Evolutionary conservation across 2,329 filamentous ascomycete species (phyloP).

Genomic region (Pseudofabraea citricarpa): DNA sequence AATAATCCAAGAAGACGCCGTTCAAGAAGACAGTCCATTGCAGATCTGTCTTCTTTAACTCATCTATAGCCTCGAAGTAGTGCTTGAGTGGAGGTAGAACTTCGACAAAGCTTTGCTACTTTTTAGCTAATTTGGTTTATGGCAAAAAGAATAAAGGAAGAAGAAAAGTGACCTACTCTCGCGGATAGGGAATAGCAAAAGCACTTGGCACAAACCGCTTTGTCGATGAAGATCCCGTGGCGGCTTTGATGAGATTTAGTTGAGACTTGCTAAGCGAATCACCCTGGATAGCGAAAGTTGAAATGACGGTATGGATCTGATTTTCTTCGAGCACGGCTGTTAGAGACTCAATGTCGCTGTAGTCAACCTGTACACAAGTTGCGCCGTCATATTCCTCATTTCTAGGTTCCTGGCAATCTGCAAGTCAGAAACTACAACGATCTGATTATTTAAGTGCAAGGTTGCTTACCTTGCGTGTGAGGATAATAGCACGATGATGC

Average conservation of each 20-base stretch:
- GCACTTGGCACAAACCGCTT: constrained; percentile 17
- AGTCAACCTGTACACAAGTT: background rate
- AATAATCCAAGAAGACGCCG: constrained; percentile 14
- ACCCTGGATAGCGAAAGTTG: constrained; percentile 5
- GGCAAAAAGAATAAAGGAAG: background rate
- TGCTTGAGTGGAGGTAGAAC: background rate
- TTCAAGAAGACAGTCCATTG: constrained; percentile 15
- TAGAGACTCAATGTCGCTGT: background rate
- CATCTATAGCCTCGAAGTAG: background rate
- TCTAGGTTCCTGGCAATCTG: background rate
- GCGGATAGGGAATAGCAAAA: constrained; percentile 6
- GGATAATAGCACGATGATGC: constrained; percentile 21
- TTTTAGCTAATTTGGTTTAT: background rate
- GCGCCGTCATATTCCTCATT: background rate
- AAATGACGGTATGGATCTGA: constrained; percentile 18
- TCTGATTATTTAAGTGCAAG: too few species aligned
- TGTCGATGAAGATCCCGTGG: constrained; percentile 5
- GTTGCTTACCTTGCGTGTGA: constrained; percentile 22
- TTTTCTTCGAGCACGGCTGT: constrained; percentile 1
- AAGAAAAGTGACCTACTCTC: constrained; percentile 1
- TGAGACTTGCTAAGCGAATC: constrained; percentile 1
- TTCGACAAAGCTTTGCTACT: background rate
- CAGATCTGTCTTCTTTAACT: constrained; percentile 4
- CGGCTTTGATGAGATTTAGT: constrained; percentile 17
- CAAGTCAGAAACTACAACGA: background rate